phyloP scores from a whole-genome alignment of 192 early-diverging fungal species.

The Coemansia erecta region DNA sequence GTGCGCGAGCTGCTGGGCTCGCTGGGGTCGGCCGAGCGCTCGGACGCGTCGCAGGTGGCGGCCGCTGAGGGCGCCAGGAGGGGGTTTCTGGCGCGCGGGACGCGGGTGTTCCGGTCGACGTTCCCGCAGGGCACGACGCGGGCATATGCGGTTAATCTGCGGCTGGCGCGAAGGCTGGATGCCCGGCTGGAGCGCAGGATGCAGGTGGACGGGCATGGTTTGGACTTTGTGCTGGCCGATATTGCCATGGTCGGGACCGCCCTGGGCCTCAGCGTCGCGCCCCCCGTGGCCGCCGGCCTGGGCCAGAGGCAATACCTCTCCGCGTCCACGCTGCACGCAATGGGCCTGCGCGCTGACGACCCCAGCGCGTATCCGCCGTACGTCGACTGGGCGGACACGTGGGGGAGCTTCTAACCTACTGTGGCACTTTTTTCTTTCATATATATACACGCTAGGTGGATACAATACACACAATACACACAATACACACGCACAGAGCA shows the following conservation, averaged over 20 bases:
- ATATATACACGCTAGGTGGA: too few relatives aligned
- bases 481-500: too few relatives aligned
- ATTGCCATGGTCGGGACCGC: slow-evolving; percentile 17
- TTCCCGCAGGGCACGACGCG: slow-evolving; percentile 15
- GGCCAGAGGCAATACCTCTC: slow-evolving; percentile 11
- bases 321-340: slow-evolving; percentile 14
- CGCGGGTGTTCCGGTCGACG: slow-evolving; percentile 11
- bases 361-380: slow-evolving; percentile 21
- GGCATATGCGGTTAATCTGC: slow-evolving; percentile 24
- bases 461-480: too few relatives aligned
- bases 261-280: slow-evolving; percentile 25
- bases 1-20: slow-evolving; percentile 9
- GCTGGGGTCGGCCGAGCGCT: background rate
- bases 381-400: slow-evolving; percentile 14
- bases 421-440: background rate
- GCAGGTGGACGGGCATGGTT: slow-evolving; percentile 12
- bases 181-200: slow-evolving; percentile 9
- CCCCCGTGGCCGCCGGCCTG: slow-evolving; percentile 12
- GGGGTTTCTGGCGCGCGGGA: slow-evolving; percentile 6
- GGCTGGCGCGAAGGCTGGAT: slow-evolving; percentile 16
- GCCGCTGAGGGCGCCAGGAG: slow-evolving; percentile 3
- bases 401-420: too few relatives aligned
- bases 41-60: slow-evolving; percentile 6
- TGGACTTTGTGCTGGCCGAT: slow-evolving; percentile 33
- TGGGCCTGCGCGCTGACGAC: slow-evolving; percentile 20